Conservation (phyloP, 75 land plant species). For the Adiantum capillusveneris region DNA sequence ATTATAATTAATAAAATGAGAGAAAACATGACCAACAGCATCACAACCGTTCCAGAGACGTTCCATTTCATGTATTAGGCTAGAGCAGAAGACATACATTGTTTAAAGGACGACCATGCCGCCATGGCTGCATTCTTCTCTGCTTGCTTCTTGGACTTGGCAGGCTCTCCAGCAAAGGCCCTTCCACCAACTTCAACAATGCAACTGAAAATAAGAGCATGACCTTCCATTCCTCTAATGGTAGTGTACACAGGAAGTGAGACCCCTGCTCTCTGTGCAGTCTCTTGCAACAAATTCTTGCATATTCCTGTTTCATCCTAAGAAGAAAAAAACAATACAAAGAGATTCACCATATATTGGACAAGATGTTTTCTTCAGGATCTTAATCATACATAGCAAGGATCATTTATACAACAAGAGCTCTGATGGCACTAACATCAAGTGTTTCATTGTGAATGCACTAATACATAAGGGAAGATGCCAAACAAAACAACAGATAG, state of each 20-base stretch:
- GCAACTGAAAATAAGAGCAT: conserved; percentile 23
- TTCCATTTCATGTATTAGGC: too few relatives aligned
- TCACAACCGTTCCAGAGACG: too few relatives aligned
- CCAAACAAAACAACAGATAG: too few relatives aligned
- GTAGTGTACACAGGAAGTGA: conserved; percentile 32
- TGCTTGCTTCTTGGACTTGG: conserved; percentile 44
- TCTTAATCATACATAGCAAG: neutral
- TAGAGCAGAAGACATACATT: conserved; percentile 18
- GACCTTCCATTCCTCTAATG: conserved; percentile 28
- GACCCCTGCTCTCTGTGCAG: conserved; percentile 39
- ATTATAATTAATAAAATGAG: too few relatives aligned
- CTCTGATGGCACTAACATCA: too few relatives aligned
- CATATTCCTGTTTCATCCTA: conserved; percentile 45
- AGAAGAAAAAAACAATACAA: neutral
- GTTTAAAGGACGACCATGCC: conserved; percentile 30
- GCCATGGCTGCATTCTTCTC: conserved; percentile 50
- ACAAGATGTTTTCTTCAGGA: neutral
- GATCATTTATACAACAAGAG: too few relatives aligned
- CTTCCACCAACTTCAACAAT: conserved; percentile 45
- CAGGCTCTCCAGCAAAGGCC: conserved; percentile 30
- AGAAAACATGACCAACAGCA: too few relatives aligned
- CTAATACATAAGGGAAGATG: too few relatives aligned
- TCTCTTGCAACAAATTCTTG: conserved; percentile 44
- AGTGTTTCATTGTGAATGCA: too few relatives aligned
- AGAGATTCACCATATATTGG: neutral